Evolutionary conservation across 2,329 filamentous ascomycete species (phyloP).

Genomic region (Hymenoscyphus fructigenus): DNA sequence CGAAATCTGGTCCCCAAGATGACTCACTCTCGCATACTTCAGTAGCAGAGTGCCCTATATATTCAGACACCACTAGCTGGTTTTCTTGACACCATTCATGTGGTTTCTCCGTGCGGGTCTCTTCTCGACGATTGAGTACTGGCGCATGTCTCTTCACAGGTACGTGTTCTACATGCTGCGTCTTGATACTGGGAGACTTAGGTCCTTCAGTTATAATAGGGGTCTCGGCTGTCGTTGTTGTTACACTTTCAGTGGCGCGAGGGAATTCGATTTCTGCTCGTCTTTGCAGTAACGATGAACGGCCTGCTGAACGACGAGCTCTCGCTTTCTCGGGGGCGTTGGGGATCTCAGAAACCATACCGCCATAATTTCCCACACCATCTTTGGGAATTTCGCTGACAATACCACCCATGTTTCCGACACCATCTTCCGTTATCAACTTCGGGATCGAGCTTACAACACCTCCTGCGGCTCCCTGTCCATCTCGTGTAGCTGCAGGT

Average conservation of each 20-base stretch:
- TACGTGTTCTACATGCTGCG: neutral
- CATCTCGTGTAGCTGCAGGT: constrained; percentile 1
- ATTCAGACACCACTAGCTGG: constrained; percentile 1
- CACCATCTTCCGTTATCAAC: neutral
- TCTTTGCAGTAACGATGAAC: neutral
- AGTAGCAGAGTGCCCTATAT: neutral
- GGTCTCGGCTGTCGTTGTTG: neutral
- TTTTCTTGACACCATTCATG: constrained; percentile 3
- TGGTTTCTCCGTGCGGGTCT: neutral
- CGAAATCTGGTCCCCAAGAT: constrained; percentile 12
- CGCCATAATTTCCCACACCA: too few species aligned
- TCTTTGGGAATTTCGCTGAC: neutral
- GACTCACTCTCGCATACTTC: constrained; percentile 5
- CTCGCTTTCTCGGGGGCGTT: neutral
- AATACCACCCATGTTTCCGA: neutral
- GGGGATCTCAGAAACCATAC: neutral
- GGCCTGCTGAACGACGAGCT: neutral
- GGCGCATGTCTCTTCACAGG: neutral
- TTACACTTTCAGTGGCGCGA: neutral
- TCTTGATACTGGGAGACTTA: neutral
- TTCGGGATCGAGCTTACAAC: neutral
- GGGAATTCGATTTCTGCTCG: neutral
- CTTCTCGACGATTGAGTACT: neutral
- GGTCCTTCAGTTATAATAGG: neutral
- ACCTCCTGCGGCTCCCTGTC: neutral